These are phyloP conservation scores for Blepharisma japonicum DNA, from an alignment of 73 alveolate species.

Conservation along the genomic window DNA sequence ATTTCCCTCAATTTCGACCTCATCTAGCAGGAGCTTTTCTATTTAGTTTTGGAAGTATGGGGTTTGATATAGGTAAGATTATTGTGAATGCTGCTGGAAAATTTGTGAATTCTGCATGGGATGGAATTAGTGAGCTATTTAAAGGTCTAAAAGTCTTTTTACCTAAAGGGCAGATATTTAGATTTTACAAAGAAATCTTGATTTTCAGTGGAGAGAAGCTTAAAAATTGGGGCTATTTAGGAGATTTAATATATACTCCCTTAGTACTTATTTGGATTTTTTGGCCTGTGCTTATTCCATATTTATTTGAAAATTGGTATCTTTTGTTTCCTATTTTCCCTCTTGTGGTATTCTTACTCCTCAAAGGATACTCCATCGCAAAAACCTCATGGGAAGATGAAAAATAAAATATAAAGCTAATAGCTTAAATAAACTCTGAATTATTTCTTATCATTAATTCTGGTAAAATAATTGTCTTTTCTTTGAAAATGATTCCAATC, in stretches of 20 bases:
- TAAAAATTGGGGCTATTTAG: neutral
- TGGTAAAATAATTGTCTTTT: too few relatives aligned
- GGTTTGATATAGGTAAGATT: too few relatives aligned
- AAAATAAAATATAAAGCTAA: too few relatives aligned
- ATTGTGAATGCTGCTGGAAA: too few relatives aligned
- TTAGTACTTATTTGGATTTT: constrained; percentile 25
- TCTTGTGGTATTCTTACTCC: neutral
- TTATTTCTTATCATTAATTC: too few relatives aligned
- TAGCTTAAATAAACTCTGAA: too few relatives aligned
- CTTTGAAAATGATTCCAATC: too few relatives aligned
- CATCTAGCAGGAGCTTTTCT: too few relatives aligned
- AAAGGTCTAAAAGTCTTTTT: neutral
- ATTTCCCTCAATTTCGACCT: too few relatives aligned
- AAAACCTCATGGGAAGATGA: neutral
- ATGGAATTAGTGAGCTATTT: neutral
- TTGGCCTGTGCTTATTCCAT: constrained; percentile 29
- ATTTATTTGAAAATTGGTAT: constrained; percentile 6
- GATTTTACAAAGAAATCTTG: neutral
- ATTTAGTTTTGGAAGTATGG: too few relatives aligned
- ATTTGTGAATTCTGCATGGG: too few relatives aligned
- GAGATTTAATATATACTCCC: constrained; percentile 31
- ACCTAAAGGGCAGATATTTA: neutral
- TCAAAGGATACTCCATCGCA: constrained; percentile 15
- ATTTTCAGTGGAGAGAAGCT: neutral
- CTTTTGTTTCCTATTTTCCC: constrained; percentile 22